Conservation (phyloP, 2,329 filamentous ascomycete genomes). For the Aspergillus amoenus region DNA sequence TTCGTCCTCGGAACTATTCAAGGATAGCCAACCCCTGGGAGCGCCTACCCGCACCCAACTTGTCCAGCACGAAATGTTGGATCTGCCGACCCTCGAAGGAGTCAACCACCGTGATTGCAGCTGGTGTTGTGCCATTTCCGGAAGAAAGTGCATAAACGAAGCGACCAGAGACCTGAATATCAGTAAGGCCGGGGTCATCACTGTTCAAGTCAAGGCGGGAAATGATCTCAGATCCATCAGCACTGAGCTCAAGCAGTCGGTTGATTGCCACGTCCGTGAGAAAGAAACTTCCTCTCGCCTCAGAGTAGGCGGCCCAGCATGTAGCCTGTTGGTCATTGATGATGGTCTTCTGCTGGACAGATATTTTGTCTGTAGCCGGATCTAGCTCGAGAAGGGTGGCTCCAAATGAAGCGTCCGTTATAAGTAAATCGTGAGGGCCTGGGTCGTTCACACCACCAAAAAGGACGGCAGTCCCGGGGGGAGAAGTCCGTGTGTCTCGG, state of each 20-base stretch:
- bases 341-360: not conserved
- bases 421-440: not conserved
- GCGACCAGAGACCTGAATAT: not conserved
- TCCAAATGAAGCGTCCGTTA: not conserved
- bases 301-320: slow-evolving; percentile 1
- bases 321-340: not conserved
- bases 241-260: not conserved
- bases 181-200: not conserved
- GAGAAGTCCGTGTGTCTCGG: not conserved
- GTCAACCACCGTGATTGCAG: not conserved
- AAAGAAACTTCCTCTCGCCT: not conserved
- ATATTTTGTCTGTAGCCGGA: not conserved
- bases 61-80: not conserved
- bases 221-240: not conserved
- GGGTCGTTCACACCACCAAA: not conserved
- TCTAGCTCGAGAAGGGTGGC: not conserved
- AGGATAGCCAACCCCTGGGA: not conserved
- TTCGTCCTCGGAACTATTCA: not conserved
- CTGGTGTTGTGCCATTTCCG: not conserved
- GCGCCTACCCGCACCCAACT: not conserved
- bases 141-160: not conserved
- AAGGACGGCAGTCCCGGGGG: not conserved
- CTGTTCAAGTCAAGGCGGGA: not conserved
- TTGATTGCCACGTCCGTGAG: not conserved
- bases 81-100: not conserved